phyloP scores from a whole-genome alignment of 352 stramenopile genomes.

The Globisporangium yorkense region DNA sequence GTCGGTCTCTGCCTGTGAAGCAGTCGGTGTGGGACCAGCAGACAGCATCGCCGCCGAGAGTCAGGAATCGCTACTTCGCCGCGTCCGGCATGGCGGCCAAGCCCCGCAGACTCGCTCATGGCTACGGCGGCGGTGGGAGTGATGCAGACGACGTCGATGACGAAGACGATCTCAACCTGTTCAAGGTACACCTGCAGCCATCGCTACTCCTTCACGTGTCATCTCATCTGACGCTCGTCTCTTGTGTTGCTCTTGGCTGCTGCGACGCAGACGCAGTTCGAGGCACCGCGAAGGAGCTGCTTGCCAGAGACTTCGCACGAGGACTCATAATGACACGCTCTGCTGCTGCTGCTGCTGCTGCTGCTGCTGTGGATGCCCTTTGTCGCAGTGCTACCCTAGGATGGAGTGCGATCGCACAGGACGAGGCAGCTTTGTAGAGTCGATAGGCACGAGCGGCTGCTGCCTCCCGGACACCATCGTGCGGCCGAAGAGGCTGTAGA shows the following conservation, averaged over 20 bases:
- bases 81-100: conserved; percentile 2
- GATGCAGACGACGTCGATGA: conserved; percentile 13
- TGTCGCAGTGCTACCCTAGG: neutral
- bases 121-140: neutral
- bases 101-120: neutral
- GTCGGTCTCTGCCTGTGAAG: conserved; percentile 10
- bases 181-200: neutral
- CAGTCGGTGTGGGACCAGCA: conserved; percentile 19
- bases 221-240: neutral
- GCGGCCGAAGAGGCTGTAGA: conserved; percentile 57
- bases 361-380: neutral
- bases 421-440: neutral
- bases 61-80: conserved; percentile 29
- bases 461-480: conserved; percentile 45
- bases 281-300: conserved; percentile 20
- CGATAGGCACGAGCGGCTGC: neutral
- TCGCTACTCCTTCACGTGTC: neutral
- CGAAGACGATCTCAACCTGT: conserved; percentile 5
- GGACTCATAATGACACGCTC: neutral
- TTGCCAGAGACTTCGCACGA: conserved; percentile 8
- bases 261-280: conserved; percentile 11
- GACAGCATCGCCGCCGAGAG: conserved; percentile 25
- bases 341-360: neutral
- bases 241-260: neutral
- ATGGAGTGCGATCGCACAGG: neutral